Base-by-base conservation (phyloP, 2,329 filamentous ascomycete species). In the Penicillium sclerotigenum region DNA sequence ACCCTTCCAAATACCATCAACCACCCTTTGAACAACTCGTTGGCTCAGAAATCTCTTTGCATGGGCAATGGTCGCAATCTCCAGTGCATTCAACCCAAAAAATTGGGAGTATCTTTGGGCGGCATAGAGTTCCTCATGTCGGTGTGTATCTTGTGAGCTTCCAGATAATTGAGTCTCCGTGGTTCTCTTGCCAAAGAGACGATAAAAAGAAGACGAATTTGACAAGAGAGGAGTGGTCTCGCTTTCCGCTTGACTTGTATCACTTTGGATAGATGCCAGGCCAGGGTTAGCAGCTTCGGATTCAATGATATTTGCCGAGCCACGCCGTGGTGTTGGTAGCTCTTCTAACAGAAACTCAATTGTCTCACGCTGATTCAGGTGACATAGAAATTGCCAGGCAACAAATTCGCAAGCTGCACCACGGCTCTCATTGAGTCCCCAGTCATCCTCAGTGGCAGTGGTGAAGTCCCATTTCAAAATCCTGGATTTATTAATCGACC, bases 1-100 rank as follows among this genome's bases (percentile, higher is more conserved):
- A 43, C 91, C 91, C 60, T 87, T 85, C 90, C 91, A 95, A 52
- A 96, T 89, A 47, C 88, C 88, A 43, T 88, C 87, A 59, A 96
- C 84, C 62, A 95, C 88, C 66, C 88, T 89, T 69, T 96, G 91
- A 11, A 95, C 88, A 3, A 89, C 83, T 57, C 83, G 82, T 71
- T 95, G 90, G 67, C 87, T 87, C 34, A 96, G 81, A 64, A 96
- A 95, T 43, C 88, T 88, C 75, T 96, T 96, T 29, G 90, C 89
- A 56, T 89, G 83, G 13, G 87, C 87, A 20, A 95, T 85, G 43
- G 88, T 87, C 26, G 90, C 91, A 66, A 96, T 92, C 70, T 96
- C 91, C 16, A 97, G 80, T 1, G 90, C 91, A 70, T 94, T 96
- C 46, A 96, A 80, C 18, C 87, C 86, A 34, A 86, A 85, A 70